Base-by-base conservation (phyloP, 176 grass and related monocot species). In the Musa schizocarpa region DNA sequence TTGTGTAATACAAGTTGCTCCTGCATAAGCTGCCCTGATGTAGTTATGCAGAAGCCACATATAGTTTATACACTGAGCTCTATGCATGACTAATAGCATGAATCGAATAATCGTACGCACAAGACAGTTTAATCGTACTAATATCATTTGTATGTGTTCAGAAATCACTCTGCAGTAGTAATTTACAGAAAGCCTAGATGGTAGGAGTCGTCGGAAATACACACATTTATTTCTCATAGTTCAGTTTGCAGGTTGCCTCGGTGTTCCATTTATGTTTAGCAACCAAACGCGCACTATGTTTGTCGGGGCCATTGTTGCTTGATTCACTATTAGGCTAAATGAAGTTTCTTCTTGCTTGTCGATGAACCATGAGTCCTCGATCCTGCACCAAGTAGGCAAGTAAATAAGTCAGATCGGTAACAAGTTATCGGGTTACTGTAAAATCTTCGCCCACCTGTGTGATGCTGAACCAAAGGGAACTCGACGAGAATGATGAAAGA, bases 401-500 rank as follows among this genome's bases (percentile, higher is more conserved):
- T 3, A 43, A 0, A 54, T 1, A 9, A 55, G 52, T 53, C 23
- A 17, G 23, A 16, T 56, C 2, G n/a, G 50, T 2, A 20, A 49
- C n/a, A 19, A 8, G 13, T 58, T 70, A 19, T 0, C 14, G 55
- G 26, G 23, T 74, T 27, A 13, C 55, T 21, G 4, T 17, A 13
- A 65, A 22, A 53, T 64, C 43, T 72, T 71, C 82, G 73, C 81
- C 84, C 92, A 77, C 76, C 63, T 51, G 72, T 83, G 71, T 76
- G 80, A 22, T 43, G 34, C 34, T 88, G 86, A 54, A 82, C 88
- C 61, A 92, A 77, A 0, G 88, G 95, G 66, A 94, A 92, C 82
- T 92, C 95, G 19, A 94, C 55, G 27, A 99, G 85, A 58, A 99
- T 80, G 11, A 94, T 87, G 85, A 99, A 92, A 1, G 88, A 89